Evolutionary conservation across 108 stramenopile genomes (phyloP).

Genomic region (Skeletonema menzelii): DNA sequence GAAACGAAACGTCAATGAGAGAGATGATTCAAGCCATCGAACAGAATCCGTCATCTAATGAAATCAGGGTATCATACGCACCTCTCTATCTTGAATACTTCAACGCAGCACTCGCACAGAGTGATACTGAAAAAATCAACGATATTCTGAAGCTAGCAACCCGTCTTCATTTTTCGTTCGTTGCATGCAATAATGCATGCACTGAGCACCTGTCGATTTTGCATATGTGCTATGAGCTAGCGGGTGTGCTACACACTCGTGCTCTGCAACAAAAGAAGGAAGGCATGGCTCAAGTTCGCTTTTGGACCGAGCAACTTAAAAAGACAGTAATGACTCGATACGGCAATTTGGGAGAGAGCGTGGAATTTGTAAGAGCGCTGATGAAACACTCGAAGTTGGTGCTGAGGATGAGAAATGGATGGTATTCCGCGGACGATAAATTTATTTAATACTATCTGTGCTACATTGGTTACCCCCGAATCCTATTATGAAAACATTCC

Average conservation of each 20-base stretch:
- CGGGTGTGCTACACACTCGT: conserved; percentile 21
- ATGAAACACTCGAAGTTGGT: conserved; percentile 71
- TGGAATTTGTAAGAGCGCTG: conserved; percentile 54
- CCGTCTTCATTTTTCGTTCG: conserved; percentile 70
- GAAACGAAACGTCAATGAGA: not conserved
- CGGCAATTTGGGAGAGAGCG: conserved; percentile 57
- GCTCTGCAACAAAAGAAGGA: conserved; percentile 3
- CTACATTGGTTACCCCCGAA: not conserved
- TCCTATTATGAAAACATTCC: not conserved
- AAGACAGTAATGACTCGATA: conserved; percentile 67
- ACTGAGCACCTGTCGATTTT: conserved; percentile 79
- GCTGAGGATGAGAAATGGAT: conserved; percentile 52
- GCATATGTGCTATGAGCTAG: conserved; percentile 72
- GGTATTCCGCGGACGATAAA: conserved; percentile 24
- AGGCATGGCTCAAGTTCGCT: conserved; percentile 50
- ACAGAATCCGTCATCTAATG: conserved; percentile 31
- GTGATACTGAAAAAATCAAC: conserved; percentile 11
- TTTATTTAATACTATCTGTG: conserved; percentile 34
- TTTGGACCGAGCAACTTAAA: conserved; percentile 84
- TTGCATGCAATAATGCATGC: conserved; percentile 65
- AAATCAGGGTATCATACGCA: conserved; percentile 53
- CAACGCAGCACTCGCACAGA: conserved; percentile 40
- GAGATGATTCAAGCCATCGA: conserved; percentile 22
- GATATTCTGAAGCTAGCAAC: conserved; percentile 45
- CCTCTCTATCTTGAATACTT: conserved; percentile 64